These are phyloP conservation scores for Candida incommunis DNA, from an alignment of 805 yeast genomes.

Conservation along the genomic window DNA sequence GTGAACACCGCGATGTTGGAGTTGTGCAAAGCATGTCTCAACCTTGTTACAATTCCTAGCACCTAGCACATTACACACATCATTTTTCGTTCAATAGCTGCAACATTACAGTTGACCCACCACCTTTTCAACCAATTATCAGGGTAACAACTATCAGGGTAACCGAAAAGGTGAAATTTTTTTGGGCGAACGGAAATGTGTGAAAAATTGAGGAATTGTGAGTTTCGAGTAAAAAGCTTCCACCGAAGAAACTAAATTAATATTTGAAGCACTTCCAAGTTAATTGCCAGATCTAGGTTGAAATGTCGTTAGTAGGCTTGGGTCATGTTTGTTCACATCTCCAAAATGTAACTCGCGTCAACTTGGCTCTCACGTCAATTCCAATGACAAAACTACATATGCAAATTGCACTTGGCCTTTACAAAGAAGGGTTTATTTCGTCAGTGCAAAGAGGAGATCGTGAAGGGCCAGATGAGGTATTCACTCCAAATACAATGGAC, in stretches of 20 bases:
- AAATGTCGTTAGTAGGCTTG: constrained; percentile 74
- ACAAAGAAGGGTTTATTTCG: constrained; percentile 81
- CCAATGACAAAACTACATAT: constrained; percentile 77
- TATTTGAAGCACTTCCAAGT: no score
- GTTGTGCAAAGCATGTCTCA: neutral
- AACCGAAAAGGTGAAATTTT: no score
- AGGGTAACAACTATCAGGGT: no score
- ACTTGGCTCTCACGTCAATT: constrained; percentile 57
- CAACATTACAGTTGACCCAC: no score
- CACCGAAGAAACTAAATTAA: no score
- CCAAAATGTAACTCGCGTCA: constrained; percentile 73
- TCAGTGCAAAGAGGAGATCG: constrained; percentile 75
- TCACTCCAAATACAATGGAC: constrained; percentile 62
- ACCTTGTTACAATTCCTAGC: no score
- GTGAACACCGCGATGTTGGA: neutral
- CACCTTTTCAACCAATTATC: no score
- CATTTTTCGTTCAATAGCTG: no score
- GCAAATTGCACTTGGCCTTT: constrained; percentile 69
- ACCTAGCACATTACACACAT: no score
- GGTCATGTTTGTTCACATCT: constrained; percentile 79
- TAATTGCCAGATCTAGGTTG: neutral
- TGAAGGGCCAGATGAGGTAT: constrained; percentile 58
- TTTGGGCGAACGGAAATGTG: no score
- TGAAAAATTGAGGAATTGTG: no score
- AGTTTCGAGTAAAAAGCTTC: no score